A percentile compares a stretch with the other conserved stretches of the same genome.
Conservation (phyloP, 2,329 filamentous ascomycete species). For the Neonectria coccinea region DNA sequence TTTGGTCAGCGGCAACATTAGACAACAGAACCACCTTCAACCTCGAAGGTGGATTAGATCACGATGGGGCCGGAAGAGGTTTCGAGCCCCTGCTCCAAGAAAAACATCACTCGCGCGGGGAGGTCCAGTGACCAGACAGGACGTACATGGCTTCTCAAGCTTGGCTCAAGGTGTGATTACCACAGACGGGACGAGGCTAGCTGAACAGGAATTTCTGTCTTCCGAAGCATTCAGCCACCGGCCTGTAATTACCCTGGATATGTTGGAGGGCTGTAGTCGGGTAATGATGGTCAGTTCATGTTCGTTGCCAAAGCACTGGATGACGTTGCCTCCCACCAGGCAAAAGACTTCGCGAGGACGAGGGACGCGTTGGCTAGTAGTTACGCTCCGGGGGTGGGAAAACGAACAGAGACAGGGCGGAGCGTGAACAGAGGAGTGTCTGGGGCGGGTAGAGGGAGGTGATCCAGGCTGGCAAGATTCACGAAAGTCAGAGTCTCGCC, state of each 20-base stretch:
- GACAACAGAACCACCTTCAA: neutral
- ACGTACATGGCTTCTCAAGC: constrained; percentile 35
- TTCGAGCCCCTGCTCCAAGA: neutral
- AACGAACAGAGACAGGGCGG: constrained; percentile 37
- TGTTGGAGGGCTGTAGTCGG: constrained; percentile 23
- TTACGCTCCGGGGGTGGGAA: constrained; percentile 29
- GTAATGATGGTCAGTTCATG: constrained; percentile 37
- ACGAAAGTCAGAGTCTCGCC: constrained; percentile 47
- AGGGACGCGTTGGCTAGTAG: constrained; percentile 21
- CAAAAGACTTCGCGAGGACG: constrained; percentile 24
- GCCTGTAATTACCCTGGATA: constrained; percentile 38
- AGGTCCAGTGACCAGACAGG: constrained; percentile 13
- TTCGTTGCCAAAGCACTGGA: constrained; percentile 21
- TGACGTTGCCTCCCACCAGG: constrained; percentile 25
- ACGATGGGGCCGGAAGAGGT: neutral
- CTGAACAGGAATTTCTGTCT: constrained; percentile 33
- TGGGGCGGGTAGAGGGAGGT: constrained; percentile 39
- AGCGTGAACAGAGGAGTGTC: constrained; percentile 35
- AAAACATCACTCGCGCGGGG: constrained; percentile 16
- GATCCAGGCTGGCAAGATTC: constrained; percentile 44
- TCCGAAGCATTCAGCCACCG: constrained; percentile 25
- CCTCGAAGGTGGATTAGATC: neutral
- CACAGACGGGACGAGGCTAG: constrained; percentile 36
- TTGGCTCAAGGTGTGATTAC: constrained; percentile 30
- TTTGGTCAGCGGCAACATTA: constrained; percentile 29